Evolutionary conservation across 768 basidiomycete species (phyloP), one percentile per base, ranked within the genome.

Genomic region (Sarcodon sp.): DNA sequence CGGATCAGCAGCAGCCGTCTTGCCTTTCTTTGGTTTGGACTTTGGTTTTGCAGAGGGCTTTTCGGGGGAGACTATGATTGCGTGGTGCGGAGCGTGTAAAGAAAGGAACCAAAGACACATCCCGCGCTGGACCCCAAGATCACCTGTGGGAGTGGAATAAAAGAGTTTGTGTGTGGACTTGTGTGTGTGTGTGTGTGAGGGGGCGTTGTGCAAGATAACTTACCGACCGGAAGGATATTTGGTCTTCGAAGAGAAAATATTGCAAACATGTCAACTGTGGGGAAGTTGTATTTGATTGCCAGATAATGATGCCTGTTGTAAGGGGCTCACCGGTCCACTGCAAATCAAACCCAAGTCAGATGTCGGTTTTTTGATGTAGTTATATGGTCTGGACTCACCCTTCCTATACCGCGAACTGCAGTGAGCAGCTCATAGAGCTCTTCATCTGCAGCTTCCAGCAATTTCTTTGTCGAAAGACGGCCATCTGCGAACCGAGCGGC

Each of bases 181-280:
- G 39, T n/a, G n/a, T n/a, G n/a, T n/a, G n/a, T n/a, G n/a, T n/a
- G n/a, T n/a, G n/a, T n/a, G n/a, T 41, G 39, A 41, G 15, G 11
- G 9, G 35, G n/a, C 35, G 47, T 65, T 67, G 64, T 52, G 12
- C 3, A 10, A 32, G 35, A 32, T 2, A 9, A 52, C 65, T 36
- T 48, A 69, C 72, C 73, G 32, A 77, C 69, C 10, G 83, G 78
- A 1, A 93, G 69, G 47, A 96, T 83, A 59, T 93, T 79, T 1
- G 86, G 86, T 15, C 89, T 79, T 0, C 88, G 73, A 33, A 92
- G 68, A 2, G 87, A 83, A 63, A 93, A 94, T 39, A 96, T 87
- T 11, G 85, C 75, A 58, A 93, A 93, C 91, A 93, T 93, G 56
- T 91, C 82, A n/a, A 90, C 87, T 74, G 64, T 48, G 58, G 51